These are phyloP conservation scores for Prunus dulcis DNA, from an alignment of 306 rosid species.

Conservation along the genomic window DNA sequence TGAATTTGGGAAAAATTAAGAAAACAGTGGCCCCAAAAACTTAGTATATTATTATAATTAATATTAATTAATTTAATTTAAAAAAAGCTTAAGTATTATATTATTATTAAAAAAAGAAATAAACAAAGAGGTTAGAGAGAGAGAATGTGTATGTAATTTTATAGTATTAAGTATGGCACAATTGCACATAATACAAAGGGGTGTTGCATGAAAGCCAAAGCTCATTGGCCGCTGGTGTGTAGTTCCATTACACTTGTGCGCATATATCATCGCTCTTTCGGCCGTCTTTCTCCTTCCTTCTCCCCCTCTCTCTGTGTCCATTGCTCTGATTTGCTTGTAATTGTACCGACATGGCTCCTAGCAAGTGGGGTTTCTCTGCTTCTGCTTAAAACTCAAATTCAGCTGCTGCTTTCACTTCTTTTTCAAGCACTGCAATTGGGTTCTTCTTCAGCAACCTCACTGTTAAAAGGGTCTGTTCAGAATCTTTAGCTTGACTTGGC, in stretches of 20 bases:
- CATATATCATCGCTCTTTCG: slow-evolving; percentile 29
- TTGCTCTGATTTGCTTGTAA: slow-evolving; percentile 29
- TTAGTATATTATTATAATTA: too few relatives aligned
- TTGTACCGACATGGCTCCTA: slow-evolving; percentile 56
- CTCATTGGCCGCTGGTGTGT: slow-evolving; percentile 40
- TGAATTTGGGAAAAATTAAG: slow-evolving; percentile 3
- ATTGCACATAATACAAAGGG: slow-evolving; percentile 27
- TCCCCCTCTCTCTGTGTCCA: not conserved
- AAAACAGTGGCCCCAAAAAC: slow-evolving; percentile 3
- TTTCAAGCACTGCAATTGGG: slow-evolving; percentile 19
- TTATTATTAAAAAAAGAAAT: not conserved
- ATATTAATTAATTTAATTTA: too few relatives aligned
- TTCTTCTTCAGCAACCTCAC: slow-evolving; percentile 11
- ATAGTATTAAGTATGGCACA: not conserved
- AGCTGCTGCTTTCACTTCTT: slow-evolving; percentile 22
- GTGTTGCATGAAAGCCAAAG: slow-evolving; percentile 39
- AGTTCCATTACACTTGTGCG: slow-evolving; percentile 38
- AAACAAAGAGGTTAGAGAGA: not conserved
- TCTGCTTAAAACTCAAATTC: slow-evolving; percentile 22
- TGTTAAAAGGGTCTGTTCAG: slow-evolving; percentile 24
- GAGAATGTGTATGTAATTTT: not conserved
- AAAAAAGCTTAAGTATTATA: too few relatives aligned
- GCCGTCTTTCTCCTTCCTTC: slow-evolving; percentile 16
- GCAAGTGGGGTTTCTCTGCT: slow-evolving; percentile 50
- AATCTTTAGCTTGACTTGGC: slow-evolving; percentile 15